Evolutionary conservation across 371 early-diverging fungal genomes (phyloP).

Genomic region (Apophysomyces elegans): DNA sequence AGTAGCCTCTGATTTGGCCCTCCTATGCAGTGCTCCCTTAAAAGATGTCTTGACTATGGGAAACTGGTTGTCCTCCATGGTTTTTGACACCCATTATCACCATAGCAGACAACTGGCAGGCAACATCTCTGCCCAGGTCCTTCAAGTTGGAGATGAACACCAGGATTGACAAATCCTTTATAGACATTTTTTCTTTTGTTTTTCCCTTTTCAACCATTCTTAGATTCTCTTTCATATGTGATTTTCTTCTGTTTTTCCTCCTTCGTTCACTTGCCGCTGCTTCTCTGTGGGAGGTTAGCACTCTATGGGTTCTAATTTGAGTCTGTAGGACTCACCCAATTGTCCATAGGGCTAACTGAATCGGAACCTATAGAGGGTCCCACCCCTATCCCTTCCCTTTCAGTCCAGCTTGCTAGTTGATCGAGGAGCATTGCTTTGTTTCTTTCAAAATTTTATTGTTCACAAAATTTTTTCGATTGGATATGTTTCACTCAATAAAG

Average conservation of each 20-base stretch:
- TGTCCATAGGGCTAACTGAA: neutral
- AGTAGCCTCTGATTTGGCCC: too few species aligned
- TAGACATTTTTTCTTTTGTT: neutral
- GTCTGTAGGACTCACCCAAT: too few species aligned
- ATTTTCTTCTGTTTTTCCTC: too few species aligned
- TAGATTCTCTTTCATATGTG: too few species aligned
- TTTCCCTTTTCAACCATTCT: too few species aligned
- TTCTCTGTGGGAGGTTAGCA: neutral
- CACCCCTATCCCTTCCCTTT: neutral
- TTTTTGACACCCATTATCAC: constrained; percentile 13
- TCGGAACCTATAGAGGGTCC: neutral
- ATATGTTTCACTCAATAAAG: neutral
- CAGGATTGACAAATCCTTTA: neutral
- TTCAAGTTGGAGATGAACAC: neutral
- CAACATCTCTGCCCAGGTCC: constrained; percentile 3
- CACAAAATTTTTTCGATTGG: neutral
- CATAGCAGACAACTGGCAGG: neutral
- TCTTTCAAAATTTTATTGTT: neutral
- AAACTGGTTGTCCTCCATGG: neutral
- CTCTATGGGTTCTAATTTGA: neutral
- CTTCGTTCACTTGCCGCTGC: neutral
- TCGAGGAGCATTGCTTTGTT: neutral
- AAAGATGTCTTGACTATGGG: too few species aligned
- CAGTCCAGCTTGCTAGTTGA: too few species aligned
- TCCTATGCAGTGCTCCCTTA: too few species aligned